Evolutionary conservation across 2,329 filamentous ascomycete genomes (phyloP).

Genomic region (Aureobasidium sp.): DNA sequence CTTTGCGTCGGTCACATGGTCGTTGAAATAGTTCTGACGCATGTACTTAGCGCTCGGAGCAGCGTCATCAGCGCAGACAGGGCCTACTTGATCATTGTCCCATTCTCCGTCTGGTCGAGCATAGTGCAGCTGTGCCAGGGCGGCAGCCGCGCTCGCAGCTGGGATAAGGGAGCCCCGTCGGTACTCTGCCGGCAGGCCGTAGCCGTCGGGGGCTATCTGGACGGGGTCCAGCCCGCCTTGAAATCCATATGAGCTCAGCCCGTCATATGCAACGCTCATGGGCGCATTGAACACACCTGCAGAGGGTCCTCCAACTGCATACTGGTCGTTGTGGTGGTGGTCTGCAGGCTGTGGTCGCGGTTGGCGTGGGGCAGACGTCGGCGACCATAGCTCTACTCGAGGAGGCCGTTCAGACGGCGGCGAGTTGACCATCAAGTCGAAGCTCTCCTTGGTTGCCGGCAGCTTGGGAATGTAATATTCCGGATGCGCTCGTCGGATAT

Average conservation of each 20-base stretch:
- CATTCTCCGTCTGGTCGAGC: conserved; percentile 68
- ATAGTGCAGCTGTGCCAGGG: conserved; percentile 74
- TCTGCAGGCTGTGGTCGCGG: conserved; percentile 15
- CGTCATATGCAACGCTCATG: conserved; percentile 24
- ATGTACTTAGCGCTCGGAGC: conserved; percentile 14
- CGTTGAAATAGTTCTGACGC: conserved; percentile 30
- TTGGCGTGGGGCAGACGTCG: conserved; percentile 15
- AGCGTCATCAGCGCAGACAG: conserved; percentile 11
- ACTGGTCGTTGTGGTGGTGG: conserved; percentile 20
- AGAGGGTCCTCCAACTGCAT: conserved; percentile 23
- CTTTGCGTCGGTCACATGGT: conserved; percentile 29
- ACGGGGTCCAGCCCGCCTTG: conserved; percentile 24
- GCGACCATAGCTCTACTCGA: conserved; percentile 26
- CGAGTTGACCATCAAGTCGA: conserved; percentile 89
- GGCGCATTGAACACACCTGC: conserved; percentile 29
- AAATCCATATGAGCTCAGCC: conserved; percentile 26
- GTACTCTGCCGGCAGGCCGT: conserved; percentile 53
- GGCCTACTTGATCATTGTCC: conserved; percentile 67
- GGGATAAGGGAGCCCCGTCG: conserved; percentile 54
- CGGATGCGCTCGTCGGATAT: conserved; percentile 92
- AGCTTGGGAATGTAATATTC: conserved; percentile 97
- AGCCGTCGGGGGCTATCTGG: conserved; percentile 20
- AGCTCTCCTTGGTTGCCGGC: conserved; percentile 95
- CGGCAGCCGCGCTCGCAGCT: conserved; percentile 72
- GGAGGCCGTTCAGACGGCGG: conserved; percentile 63